A percentile compares a stretch with the other conserved stretches of the same genome.
Evolutionary conservation across 163 green algal genomes (phyloP).

Genomic region (Chlorella variabilis): DNA sequence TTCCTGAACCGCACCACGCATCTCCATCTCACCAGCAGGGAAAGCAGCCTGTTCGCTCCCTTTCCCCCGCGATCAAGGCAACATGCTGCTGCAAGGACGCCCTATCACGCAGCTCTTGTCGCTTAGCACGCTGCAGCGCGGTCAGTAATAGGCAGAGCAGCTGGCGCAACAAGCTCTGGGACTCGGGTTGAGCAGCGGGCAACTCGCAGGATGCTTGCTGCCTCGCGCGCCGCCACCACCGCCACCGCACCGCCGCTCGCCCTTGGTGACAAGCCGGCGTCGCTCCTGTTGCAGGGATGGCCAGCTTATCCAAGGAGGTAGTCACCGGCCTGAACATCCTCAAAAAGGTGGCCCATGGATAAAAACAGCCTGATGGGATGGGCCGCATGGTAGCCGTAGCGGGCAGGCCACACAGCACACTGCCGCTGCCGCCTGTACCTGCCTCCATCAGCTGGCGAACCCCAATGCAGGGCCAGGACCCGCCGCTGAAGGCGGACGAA

Average conservation of each 20-base stretch:
- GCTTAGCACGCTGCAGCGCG: neutral
- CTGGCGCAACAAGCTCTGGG: no score
- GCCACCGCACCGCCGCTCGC: neutral
- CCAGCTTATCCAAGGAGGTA: conserved; percentile 34
- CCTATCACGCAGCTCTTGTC: conserved; percentile 17
- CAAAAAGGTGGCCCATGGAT: conserved; percentile 29
- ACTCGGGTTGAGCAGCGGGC: neutral
- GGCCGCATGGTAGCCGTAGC: no score
- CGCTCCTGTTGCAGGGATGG: conserved; percentile 3
- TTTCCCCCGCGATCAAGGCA: no score
- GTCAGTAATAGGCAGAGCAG: no score
- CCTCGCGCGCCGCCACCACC: no score
- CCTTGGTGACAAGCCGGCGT: neutral
- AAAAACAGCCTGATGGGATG: no score
- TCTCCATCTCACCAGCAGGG: no score
- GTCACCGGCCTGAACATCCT: conserved; percentile 46
- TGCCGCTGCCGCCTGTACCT: no score
- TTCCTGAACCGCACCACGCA: no score
- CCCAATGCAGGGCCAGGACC: conserved; percentile 34
- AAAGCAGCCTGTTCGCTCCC: no score
- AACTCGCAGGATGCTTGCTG: no score
- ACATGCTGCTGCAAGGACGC: neutral
- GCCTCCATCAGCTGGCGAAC: neutral
- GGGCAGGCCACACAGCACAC: no score
- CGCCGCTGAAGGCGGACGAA: conserved; percentile 40